Percentiles rank a stretch among this genome's conserved stretches.
Evolutionary conservation across 2,329 filamentous ascomycete genomes (phyloP).

Genomic region (Talaromyces sp.): DNA sequence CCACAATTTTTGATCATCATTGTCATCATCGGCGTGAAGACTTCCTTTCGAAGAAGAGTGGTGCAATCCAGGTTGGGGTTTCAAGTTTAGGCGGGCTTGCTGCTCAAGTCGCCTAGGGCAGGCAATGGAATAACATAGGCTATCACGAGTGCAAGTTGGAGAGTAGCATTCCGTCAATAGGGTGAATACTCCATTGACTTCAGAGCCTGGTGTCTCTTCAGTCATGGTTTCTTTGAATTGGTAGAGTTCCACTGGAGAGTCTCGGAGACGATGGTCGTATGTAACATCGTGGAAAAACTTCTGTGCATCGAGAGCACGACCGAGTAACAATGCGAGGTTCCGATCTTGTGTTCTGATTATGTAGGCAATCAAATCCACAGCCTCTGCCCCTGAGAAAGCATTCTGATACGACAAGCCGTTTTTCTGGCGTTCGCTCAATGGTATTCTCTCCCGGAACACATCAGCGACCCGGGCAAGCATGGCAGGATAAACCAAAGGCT

Average conservation of each 20-base stretch:
- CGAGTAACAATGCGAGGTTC: conserved; percentile 84
- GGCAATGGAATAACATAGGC: conserved; percentile 95
- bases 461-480: conserved; percentile 88
- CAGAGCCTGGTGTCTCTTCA: conserved; percentile 60
- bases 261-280: conserved; percentile 90
- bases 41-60: conserved; percentile 63
- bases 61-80: conserved; percentile 82
- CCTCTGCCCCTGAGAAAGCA: conserved; percentile 90
- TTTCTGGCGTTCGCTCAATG: conserved; percentile 82
- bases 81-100: conserved; percentile 87
- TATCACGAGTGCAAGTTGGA: conserved; percentile 90
- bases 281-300: conserved; percentile 99
- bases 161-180: conserved; percentile 96
- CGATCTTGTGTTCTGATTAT: conserved; percentile 97
- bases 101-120: conserved; percentile 91
- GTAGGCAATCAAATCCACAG: conserved; percentile 89
- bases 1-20: conserved; percentile 96
- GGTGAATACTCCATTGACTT: conserved; percentile 94
- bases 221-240: conserved; percentile 91
- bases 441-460: conserved; percentile 84
- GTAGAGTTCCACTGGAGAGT: conserved; percentile 92
- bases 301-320: conserved; percentile 88
- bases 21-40: conserved; percentile 80
- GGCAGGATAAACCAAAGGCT: conserved; percentile 89
- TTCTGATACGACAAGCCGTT: conserved; percentile 97